phyloP scores from a whole-genome alignment of 2,329 filamentous ascomycete genomes.

The Beauveria medogensis region DNA sequence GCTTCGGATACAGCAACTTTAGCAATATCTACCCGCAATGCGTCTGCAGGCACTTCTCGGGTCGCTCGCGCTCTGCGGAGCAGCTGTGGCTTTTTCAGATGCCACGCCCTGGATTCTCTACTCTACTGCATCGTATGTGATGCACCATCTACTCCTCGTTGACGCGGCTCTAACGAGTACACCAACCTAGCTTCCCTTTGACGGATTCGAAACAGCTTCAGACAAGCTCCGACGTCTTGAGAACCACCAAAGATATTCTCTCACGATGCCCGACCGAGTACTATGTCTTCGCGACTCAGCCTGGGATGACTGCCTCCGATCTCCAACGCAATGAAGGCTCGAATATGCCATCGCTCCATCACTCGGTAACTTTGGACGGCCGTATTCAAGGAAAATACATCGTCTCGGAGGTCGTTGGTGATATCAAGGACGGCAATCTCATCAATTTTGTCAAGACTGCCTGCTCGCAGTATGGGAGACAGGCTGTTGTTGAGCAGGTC shows the following conservation, averaged over 20 bases:
- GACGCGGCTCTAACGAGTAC: not conserved
- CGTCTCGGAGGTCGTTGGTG: constrained; percentile 52
- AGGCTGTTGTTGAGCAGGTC: constrained; percentile 32
- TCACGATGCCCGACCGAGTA: constrained; percentile 61
- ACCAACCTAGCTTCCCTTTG: constrained; percentile 20
- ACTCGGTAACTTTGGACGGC: constrained; percentile 26
- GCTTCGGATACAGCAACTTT: constrained; percentile 9
- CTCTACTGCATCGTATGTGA: constrained; percentile 69
- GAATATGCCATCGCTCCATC: constrained; percentile 46
- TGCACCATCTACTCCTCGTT: constrained; percentile 7
- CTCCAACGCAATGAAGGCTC: constrained; percentile 44
- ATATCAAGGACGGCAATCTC: constrained; percentile 34
- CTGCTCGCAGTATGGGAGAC: constrained; percentile 34
- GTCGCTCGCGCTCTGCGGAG: constrained; percentile 47
- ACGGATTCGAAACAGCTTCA: constrained; percentile 37
- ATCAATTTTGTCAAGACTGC: constrained; percentile 35
- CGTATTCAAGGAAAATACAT: constrained; percentile 33
- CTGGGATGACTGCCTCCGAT: constrained; percentile 63
- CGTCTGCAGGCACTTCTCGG: constrained; percentile 44
- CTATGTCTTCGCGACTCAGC: constrained; percentile 73
- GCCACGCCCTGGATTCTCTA: constrained; percentile 85
- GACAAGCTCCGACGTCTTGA: constrained; percentile 36
- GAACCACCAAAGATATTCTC: constrained; percentile 44
- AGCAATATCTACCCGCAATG: constrained; percentile 35
- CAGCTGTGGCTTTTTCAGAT: constrained; percentile 68